Percentiles rank a stretch among this genome's conserved stretches.
Evolutionary conservation across 2,329 filamentous ascomycete species (phyloP).

Genomic region (Talaromyces amestolkiae): DNA sequence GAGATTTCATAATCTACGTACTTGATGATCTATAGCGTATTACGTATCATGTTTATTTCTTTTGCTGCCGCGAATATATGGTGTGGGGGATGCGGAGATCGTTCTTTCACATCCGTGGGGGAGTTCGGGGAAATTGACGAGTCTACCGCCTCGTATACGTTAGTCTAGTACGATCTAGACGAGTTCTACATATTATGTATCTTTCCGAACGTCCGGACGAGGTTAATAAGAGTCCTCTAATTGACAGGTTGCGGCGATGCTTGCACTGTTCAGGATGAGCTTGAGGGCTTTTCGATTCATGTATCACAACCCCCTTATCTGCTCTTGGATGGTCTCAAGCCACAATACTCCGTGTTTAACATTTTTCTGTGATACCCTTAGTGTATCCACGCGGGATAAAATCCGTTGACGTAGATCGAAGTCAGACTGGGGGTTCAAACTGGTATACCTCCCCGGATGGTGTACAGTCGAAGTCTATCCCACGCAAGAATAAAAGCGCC

Average conservation of each 20-base stretch:
- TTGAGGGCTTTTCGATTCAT: background rate
- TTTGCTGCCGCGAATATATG: background rate
- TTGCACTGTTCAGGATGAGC: background rate
- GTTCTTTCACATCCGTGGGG: background rate
- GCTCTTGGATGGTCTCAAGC: background rate
- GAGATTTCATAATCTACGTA: background rate
- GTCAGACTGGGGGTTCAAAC: background rate
- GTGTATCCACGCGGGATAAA: background rate
- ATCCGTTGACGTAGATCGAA: background rate
- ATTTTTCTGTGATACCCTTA: background rate
- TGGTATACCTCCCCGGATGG: background rate
- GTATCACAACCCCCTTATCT: background rate
- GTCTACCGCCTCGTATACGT: background rate
- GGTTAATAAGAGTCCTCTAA: background rate
- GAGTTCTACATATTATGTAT: background rate
- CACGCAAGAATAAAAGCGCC: background rate
- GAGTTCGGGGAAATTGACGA: background rate
- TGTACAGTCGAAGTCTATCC: background rate
- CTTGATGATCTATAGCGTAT: background rate
- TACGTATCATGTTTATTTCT: background rate
- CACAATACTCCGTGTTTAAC: background rate
- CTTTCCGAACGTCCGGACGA: background rate
- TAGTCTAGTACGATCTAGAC: no score
- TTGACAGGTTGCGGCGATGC: background rate
- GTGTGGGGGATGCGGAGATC: slow-evolving; percentile 2